Conservation (phyloP, 192 early-diverging fungal species). For the Entomortierella parvispora region DNA sequence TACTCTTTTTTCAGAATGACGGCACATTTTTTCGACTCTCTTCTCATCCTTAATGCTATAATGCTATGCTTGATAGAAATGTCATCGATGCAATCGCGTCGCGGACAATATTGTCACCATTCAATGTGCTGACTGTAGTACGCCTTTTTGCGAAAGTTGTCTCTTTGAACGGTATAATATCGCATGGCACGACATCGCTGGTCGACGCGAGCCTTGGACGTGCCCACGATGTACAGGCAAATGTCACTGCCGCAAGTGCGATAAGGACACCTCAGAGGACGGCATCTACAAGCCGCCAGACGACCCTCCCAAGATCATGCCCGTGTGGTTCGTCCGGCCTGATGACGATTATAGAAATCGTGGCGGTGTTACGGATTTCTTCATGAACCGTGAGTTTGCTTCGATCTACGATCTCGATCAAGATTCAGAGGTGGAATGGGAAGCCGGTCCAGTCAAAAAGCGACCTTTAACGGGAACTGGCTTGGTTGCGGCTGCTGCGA, state of each 20-base stretch:
- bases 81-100: slow-evolving; percentile 18
- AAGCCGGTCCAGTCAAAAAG: no score
- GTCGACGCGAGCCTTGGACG: not conserved
- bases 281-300: not conserved
- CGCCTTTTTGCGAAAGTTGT: slow-evolving; percentile 22
- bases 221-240: slow-evolving; percentile 14
- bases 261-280: not conserved
- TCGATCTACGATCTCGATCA: not conserved
- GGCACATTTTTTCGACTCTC: not conserved
- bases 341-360: slow-evolving; percentile 29
- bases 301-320: not conserved
- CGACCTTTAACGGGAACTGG: no score
- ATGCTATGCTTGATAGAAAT: not conserved
- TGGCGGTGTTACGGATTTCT: slow-evolving; percentile 10
- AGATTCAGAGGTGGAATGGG: not conserved
- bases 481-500: no score
- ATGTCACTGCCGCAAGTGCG: slow-evolving; percentile 5
- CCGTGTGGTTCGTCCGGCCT: slow-evolving; percentile 16
- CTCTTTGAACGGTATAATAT: slow-evolving; percentile 11
- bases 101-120: not conserved
- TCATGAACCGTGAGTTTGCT: not conserved
- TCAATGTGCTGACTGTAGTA: slow-evolving; percentile 3
- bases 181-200: slow-evolving; percentile 14
- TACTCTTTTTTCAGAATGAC: slow-evolving; percentile 4
- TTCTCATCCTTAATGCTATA: not conserved